phyloP scores from a whole-genome alignment of 768 basidiomycete genomes.

The Cystobasidium ongulense region DNA sequence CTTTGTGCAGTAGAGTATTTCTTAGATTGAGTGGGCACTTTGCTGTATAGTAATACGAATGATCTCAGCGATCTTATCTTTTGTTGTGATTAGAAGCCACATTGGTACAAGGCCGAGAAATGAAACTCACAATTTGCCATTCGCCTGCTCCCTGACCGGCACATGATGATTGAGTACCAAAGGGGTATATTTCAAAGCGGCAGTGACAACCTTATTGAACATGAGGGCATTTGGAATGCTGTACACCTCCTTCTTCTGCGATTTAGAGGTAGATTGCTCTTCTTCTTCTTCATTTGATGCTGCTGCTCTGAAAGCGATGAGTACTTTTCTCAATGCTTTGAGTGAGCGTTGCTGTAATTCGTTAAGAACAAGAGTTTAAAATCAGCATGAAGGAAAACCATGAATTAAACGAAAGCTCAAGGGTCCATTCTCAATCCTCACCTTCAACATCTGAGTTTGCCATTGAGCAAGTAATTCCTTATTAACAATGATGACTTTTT shows the following conservation, averaged over 20 bases:
- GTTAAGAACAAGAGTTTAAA: background rate
- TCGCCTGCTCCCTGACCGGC: slow-evolving; percentile 70
- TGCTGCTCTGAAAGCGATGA: slow-evolving; percentile 85
- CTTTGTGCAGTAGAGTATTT: slow-evolving; percentile 81
- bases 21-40: slow-evolving; percentile 67
- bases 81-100: background rate
- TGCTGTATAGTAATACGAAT: no score
- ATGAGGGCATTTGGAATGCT: slow-evolving; percentile 73
- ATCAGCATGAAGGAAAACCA: background rate
- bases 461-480: slow-evolving; percentile 64
- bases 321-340: slow-evolving; percentile 67
- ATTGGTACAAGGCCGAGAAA: background rate
- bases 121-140: slow-evolving; percentile 66
- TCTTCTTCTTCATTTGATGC: slow-evolving; percentile 80
- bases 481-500: slow-evolving; percentile 55
- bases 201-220: slow-evolving; percentile 85
- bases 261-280: slow-evolving; percentile 46
- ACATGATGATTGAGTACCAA: slow-evolving; percentile 76
- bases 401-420: background rate
- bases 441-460: slow-evolving; percentile 84
- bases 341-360: slow-evolving; percentile 68
- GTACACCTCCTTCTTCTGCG: slow-evolving; percentile 53
- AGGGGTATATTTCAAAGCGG: slow-evolving; percentile 80
- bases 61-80: background rate
- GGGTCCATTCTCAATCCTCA: no score